A percentile compares a stretch with the other conserved stretches of the same genome.
Conservation (phyloP, 371 early-diverging fungal species). For the Syncephalis plumigaleata region DNA sequence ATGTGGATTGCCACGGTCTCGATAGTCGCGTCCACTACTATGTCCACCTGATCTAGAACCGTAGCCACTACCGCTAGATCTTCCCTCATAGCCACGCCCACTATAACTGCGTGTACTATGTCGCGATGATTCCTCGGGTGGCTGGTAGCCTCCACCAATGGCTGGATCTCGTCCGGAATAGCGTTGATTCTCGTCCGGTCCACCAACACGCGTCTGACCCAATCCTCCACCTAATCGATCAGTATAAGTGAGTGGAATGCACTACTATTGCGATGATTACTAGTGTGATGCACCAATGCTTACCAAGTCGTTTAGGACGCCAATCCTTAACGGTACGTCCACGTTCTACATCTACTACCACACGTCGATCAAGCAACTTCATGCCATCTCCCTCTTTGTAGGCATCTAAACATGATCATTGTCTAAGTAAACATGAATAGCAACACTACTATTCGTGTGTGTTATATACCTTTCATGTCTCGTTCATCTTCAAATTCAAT, state of each 20-base stretch:
- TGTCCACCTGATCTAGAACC: constrained; percentile 5
- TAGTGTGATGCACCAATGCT: constrained; percentile 1
- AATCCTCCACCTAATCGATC: constrained; percentile 64
- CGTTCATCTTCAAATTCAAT: constrained; percentile 87
- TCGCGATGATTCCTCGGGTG: constrained; percentile 6
- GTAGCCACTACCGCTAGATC: constrained; percentile 3
- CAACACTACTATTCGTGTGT: too few species aligned
- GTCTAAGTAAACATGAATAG: neutral
- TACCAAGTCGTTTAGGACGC: constrained; percentile 71
- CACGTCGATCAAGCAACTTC: constrained; percentile 66
- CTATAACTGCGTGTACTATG: neutral
- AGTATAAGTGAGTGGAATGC: neutral
- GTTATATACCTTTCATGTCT: constrained; percentile 57
- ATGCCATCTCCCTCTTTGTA: constrained; percentile 82
- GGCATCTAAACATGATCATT: constrained; percentile 31
- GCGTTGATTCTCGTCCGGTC: constrained; percentile 28
- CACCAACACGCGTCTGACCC: constrained; percentile 64
- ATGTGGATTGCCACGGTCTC: neutral
- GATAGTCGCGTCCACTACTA: constrained; percentile 2
- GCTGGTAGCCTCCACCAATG: constrained; percentile 11
- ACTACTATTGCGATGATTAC: neutral
- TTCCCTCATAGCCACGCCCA: constrained; percentile 1
- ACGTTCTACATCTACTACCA: constrained; percentile 90
- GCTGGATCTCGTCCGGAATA: constrained; percentile 23
- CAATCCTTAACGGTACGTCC: constrained; percentile 93